Conservation (phyloP, 2,329 filamentous ascomycete species). For the Phialemonium atrogriseum region DNA sequence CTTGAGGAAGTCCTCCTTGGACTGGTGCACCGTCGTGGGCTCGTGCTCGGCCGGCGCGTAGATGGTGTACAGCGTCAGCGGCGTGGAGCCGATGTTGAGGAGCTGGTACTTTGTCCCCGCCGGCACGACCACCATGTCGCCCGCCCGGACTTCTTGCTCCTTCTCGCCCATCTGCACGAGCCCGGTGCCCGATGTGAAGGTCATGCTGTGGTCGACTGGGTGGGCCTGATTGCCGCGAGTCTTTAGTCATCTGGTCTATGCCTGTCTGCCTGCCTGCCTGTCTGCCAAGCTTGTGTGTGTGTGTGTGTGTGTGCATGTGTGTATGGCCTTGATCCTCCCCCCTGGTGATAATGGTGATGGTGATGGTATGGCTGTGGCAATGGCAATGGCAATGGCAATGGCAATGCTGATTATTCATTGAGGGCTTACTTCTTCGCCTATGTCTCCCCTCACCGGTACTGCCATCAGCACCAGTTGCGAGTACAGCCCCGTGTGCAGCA, state of each 20-base stretch:
- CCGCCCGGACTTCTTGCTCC: constrained; percentile 37
- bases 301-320: too few relatives aligned
- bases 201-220: constrained; percentile 55
- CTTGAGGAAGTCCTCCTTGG: constrained; percentile 54
- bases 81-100: constrained; percentile 49
- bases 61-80: constrained; percentile 53
- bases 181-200: constrained; percentile 52
- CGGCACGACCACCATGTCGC: constrained; percentile 39
- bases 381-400: too few relatives aligned
- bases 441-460: constrained; percentile 53
- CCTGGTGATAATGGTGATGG: too few relatives aligned
- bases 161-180: constrained; percentile 51
- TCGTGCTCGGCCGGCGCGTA: constrained; percentile 57
- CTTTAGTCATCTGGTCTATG: too few relatives aligned
- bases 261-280: too few relatives aligned
- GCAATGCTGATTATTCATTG: background rate
- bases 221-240: too few relatives aligned
- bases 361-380: too few relatives aligned
- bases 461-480: constrained; percentile 58
- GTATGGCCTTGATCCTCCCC: too few relatives aligned
- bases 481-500: constrained; percentile 56
- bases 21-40: constrained; percentile 49
- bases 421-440: constrained; percentile 50
- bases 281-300: too few relatives aligned
- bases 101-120: constrained; percentile 61